phyloP scores from a whole-genome alignment of 106 monocot genomes.

The Apostasia shenzhenica region DNA sequence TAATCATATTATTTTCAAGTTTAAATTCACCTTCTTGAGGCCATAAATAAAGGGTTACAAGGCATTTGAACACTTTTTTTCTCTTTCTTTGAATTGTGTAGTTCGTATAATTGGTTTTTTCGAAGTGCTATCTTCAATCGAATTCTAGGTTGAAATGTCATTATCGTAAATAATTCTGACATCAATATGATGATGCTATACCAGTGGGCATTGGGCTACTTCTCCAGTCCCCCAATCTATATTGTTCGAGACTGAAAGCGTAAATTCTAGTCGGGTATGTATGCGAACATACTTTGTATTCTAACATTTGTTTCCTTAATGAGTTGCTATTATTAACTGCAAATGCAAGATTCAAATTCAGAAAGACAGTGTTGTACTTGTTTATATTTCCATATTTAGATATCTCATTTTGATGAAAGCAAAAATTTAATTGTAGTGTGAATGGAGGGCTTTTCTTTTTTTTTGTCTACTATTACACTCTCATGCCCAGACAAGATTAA shows the following conservation, averaged over 20 bases:
- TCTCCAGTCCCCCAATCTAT: conserved; percentile 41
- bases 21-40: background rate
- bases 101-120: background rate
- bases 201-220: conserved; percentile 75
- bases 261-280: conserved; percentile 81
- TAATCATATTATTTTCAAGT: background rate
- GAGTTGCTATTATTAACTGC: no score
- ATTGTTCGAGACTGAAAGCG: conserved; percentile 61
- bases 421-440: no score
- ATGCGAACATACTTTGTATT: background rate
- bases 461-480: no score
- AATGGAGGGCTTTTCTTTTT: no score
- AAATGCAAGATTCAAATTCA: background rate
- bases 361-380: conserved; percentile 2
- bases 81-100: background rate
- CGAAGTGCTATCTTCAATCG: background rate
- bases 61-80: background rate
- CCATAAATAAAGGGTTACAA: background rate
- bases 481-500: no score
- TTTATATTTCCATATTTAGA: background rate
- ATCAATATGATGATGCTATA: conserved; percentile 12
- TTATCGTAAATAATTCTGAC: background rate
- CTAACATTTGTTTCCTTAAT: background rate
- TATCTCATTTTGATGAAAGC: background rate
- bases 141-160: background rate